Conservation (phyloP, 352 stramenopile genomes). For the Halophytophthora polymorphica region DNA sequence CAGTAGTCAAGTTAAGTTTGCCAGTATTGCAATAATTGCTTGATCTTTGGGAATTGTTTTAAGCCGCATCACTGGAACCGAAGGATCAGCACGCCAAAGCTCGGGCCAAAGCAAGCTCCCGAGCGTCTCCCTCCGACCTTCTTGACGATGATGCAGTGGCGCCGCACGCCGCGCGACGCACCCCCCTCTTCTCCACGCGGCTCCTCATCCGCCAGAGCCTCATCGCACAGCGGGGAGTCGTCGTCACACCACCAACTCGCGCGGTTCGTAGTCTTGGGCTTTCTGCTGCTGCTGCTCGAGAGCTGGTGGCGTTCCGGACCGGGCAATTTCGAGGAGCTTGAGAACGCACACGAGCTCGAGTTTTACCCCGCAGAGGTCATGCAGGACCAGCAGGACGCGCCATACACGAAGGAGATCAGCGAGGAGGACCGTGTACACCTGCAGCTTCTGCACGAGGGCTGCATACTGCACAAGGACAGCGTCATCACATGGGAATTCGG, state of each 20-base stretch:
- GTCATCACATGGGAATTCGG: conserved; percentile 40
- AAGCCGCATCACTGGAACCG: too few relatives aligned
- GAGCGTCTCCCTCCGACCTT: too few relatives aligned
- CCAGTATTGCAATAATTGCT: too few relatives aligned
- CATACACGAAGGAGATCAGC: conserved; percentile 16
- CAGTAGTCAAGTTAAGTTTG: too few relatives aligned
- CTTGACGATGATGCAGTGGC: not conserved
- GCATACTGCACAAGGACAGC: conserved; percentile 33
- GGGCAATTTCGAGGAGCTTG: conserved; percentile 16
- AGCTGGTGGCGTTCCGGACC: conserved; percentile 19
- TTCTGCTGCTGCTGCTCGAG: conserved; percentile 13
- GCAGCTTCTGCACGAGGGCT: conserved; percentile 46
- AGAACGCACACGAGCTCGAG: conserved; percentile 20
- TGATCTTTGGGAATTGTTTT: too few relatives aligned
- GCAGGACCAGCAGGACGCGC: not conserved
- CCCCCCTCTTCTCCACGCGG: too few relatives aligned
- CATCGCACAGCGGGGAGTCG: too few relatives aligned
- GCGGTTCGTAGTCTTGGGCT: conserved; percentile 1
- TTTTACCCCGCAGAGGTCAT: conserved; percentile 24
- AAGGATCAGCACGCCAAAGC: too few relatives aligned
- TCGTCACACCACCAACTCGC: conserved; percentile 2
- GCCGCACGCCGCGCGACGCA: too few relatives aligned
- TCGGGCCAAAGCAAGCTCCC: too few relatives aligned
- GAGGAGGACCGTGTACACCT: conserved; percentile 42
- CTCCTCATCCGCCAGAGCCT: too few relatives aligned